Base-by-base conservation (phyloP, 352 stramenopile species). In the Elongisporangium anandrum region DNA sequence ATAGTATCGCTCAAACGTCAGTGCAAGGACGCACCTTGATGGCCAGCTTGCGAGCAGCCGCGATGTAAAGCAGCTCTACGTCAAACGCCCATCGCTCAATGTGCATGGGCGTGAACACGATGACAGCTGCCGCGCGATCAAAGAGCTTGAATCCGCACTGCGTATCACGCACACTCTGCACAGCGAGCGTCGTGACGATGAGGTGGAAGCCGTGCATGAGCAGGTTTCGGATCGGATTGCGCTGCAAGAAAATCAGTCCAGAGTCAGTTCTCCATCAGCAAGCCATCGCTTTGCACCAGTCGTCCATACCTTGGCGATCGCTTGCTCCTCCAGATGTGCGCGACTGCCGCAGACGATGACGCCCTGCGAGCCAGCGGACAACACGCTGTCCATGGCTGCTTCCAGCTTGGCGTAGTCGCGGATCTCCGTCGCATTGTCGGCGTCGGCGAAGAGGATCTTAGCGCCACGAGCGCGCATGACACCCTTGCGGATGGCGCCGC, bases 141-240 rank as follows among this genome's bases (percentile, higher is more conserved):
- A 98, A 97, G 16, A 98, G 79, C 68, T 98, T 98, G 68, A 98
- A 98, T 19, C 94, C 94, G 64, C 94, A 98, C 71, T 98, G 92
- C 20, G 94, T 98, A 63, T 98, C 94, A 48, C 88, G 82, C 52
- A 98, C 85, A 63, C 79, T 83, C 56, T 87, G 72, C 2, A 94
- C 82, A 56, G 82, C 94, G 41, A 98, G 69, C 45, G 92, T 85
- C 29, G 82, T 78, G 29, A 98, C 91, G 56, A 96, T 87, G 61
- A 95, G 68, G 64, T 98, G 92, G 56, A 98, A 97, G 17, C 94
- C 90, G 50, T 96, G 76, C 93, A 97, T 97, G 49, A 98, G 71
- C 50, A 98, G 60, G 48, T 96, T 98, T 1, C 93, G 76, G 41
- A 95, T 70, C 64, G 85, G 88, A 64, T 93, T 72, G 51, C 89